phyloP scores from a whole-genome alignment of 306 rosid genomes.

The Ormosia emarginata region DNA sequence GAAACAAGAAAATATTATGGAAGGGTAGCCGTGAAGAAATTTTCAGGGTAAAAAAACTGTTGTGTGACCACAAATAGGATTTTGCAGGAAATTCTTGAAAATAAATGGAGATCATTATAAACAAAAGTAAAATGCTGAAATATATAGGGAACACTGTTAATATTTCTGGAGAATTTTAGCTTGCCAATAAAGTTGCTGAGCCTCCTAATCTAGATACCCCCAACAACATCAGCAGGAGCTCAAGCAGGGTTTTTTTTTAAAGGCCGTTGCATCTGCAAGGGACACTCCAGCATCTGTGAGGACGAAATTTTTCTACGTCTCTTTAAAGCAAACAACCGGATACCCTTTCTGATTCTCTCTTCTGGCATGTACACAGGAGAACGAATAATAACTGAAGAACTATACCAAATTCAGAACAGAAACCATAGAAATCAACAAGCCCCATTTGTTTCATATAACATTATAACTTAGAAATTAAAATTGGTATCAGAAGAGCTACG shows the following conservation, averaged over 20 bases:
- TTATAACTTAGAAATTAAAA: background rate
- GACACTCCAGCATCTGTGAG: background rate
- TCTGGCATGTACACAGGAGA: background rate
- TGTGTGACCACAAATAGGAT: background rate
- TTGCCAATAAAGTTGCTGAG: too few relatives aligned
- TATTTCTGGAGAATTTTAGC: background rate
- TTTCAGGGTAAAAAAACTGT: background rate
- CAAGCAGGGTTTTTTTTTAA: slow-evolving; percentile 9
- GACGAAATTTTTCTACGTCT: background rate
- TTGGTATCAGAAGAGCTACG: background rate
- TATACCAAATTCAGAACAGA: background rate
- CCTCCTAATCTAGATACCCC: slow-evolving; percentile 16
- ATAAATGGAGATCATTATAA: background rate
- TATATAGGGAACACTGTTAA: background rate
- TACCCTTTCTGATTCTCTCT: background rate
- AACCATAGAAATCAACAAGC: background rate
- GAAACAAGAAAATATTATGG: background rate
- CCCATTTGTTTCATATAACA: background rate
- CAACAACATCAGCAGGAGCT: slow-evolving; percentile 17
- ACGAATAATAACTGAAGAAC: background rate
- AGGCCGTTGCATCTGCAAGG: slow-evolving; percentile 4
- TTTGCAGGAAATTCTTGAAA: background rate
- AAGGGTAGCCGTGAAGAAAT: background rate
- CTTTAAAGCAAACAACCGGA: background rate
- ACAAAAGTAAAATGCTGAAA: background rate